Conservation (phyloP, 2,329 filamentous ascomycete species). For the Zymoseptoria crescenta region DNA sequence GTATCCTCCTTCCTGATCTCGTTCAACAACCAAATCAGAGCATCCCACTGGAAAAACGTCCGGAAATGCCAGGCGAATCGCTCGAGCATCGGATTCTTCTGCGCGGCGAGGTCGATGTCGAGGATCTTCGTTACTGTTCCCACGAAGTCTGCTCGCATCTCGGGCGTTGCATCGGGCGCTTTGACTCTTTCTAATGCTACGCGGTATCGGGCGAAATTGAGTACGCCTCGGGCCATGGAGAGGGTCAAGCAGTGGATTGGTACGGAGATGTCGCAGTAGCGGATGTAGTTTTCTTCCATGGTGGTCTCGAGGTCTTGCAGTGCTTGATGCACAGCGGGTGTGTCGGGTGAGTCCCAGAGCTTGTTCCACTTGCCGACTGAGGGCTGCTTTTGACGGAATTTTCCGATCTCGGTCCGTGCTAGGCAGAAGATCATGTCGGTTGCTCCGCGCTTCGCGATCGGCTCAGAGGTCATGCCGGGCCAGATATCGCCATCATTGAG, state of each 20-base stretch:
- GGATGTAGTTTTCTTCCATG: slow-evolving; percentile 37
- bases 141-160: slow-evolving; percentile 36
- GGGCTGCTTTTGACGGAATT: slow-evolving; percentile 29
- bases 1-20: slow-evolving; percentile 24
- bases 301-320: slow-evolving; percentile 36
- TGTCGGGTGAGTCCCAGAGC: slow-evolving; percentile 14
- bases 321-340: slow-evolving; percentile 14
- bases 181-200: slow-evolving; percentile 39
- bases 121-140: slow-evolving; percentile 35
- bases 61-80: slow-evolving; percentile 48
- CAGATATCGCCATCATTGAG: slow-evolving; percentile 31
- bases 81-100: slow-evolving; percentile 33
- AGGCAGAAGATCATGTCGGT: slow-evolving; percentile 47
- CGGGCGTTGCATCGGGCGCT: slow-evolving; percentile 21
- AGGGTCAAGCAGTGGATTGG: slow-evolving; percentile 39
- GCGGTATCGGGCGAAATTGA: slow-evolving; percentile 38
- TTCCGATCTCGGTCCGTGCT: slow-evolving; percentile 36
- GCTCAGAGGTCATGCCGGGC: slow-evolving; percentile 41
- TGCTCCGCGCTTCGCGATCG: slow-evolving; percentile 39
- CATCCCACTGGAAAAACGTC: slow-evolving; percentile 42
- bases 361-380: slow-evolving; percentile 15
- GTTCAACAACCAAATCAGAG: slow-evolving; percentile 31
- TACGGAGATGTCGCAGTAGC: slow-evolving; percentile 38
- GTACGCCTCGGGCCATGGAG: slow-evolving; percentile 37
- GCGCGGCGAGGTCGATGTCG: slow-evolving; percentile 34